A percentile compares a stretch with the other conserved stretches of the same genome.
Evolutionary conservation across 495 filamentous ascomycete genomes (phyloP).

Genomic region (Letharia columbiana): DNA sequence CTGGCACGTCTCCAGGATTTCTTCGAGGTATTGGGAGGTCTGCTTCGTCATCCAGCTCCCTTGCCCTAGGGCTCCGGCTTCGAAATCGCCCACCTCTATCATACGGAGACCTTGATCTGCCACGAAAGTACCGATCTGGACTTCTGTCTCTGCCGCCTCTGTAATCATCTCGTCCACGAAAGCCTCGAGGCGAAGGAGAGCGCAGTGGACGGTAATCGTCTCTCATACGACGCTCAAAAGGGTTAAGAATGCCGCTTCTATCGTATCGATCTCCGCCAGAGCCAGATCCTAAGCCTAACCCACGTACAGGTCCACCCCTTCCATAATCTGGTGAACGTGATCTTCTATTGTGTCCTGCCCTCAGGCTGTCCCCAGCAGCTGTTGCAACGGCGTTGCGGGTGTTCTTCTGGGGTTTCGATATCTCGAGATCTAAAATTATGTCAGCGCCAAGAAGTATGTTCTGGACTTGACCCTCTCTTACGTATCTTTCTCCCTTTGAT

Average conservation of each 20-base stretch:
- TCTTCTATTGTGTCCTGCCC: constrained; percentile 40
- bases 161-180: constrained; percentile 60
- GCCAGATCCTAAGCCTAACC: constrained; percentile 29
- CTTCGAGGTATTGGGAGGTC: constrained; percentile 65
- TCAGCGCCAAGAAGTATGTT: constrained; percentile 15
- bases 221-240: constrained; percentile 44
- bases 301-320: constrained; percentile 39
- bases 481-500: constrained; percentile 83
- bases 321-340: constrained; percentile 66
- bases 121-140: constrained; percentile 52
- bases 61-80: constrained; percentile 55
- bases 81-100: constrained; percentile 53
- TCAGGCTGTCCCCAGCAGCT: constrained; percentile 33
- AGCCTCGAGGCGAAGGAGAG: constrained; percentile 53
- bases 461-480: constrained; percentile 44
- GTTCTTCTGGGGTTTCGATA: constrained; percentile 81
- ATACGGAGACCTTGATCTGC: constrained; percentile 62
- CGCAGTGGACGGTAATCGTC: constrained; percentile 58
- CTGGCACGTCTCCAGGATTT: constrained; percentile 69
- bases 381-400: constrained; percentile 46
- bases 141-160: constrained; percentile 48
- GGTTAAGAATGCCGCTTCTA: constrained; percentile 36
- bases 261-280: constrained; percentile 37
- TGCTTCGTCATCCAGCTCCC: constrained; percentile 47
- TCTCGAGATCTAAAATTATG: constrained; percentile 66